Conservation (phyloP, 345 rosid species). For the Hibiscus tridactylites region DNA sequence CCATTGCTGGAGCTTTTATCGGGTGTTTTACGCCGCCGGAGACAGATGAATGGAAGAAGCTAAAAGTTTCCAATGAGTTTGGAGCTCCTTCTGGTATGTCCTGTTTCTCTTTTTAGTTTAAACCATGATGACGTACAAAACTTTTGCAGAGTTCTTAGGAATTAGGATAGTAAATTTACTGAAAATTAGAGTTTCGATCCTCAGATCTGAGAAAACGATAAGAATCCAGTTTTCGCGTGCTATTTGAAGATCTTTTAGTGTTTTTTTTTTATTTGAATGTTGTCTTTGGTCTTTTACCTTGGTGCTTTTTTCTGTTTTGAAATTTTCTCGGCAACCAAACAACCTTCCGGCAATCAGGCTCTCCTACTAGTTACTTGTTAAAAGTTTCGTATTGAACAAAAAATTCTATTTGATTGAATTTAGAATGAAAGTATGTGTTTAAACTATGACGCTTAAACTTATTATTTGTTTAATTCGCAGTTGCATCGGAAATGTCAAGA, state of each 20-base stretch:
- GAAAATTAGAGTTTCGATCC: background rate
- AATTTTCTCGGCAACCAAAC: constrained; percentile 9
- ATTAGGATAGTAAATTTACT: too few relatives aligned
- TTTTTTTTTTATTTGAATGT: too few relatives aligned
- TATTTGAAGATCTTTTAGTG: background rate
- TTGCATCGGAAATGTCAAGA: constrained; percentile 27
- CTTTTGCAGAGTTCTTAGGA: background rate
- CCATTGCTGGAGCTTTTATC: constrained; percentile 44
- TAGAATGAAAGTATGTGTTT: background rate
- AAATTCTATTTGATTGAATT: background rate
- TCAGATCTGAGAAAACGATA: background rate
- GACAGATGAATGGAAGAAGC: constrained; percentile 18
- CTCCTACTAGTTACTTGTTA: background rate
- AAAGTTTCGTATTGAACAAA: background rate
- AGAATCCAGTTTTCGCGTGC: background rate
- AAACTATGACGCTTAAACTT: background rate
- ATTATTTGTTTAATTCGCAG: constrained; percentile 10
- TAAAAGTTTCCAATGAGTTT: constrained; percentile 26
- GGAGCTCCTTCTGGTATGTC: constrained; percentile 30
- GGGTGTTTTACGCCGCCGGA: constrained; percentile 72
- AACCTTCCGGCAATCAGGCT: background rate
- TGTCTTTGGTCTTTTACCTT: background rate
- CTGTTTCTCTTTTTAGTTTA: background rate
- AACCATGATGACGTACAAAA: background rate
- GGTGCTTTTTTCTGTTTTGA: background rate